Base-by-base conservation (phyloP, 116 monocot genomes). In the Trichopus zeylanicus region DNA sequence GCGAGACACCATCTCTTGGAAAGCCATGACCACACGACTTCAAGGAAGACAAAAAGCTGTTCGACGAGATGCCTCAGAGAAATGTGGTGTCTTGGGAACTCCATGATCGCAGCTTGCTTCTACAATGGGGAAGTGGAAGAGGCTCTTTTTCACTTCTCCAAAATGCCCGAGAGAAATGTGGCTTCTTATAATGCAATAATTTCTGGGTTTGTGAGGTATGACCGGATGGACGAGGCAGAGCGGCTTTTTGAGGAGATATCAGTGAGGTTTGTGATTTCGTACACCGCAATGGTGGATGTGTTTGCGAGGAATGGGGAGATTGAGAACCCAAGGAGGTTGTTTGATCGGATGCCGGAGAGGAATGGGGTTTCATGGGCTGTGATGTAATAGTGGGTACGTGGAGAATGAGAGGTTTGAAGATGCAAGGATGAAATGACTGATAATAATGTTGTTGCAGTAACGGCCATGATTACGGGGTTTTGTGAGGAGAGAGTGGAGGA, bases 111-210 rank as follows among this genome's bases (percentile, higher is more conserved):
- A 24, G 82, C 77, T 6, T 80, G 70, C 61, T 42, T 73, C 51
- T 60, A 58, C 24, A 75, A 75, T 63, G 49, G 60, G 54, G 19
- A 64, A 48, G 46, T 72, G 42, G 69, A 80, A 22, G 67, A 72
- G 37, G 74, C 82, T 37, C 59, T 85, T 46, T 27, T 25, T 25
- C 67, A 73, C 64, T 84, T 79, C 60, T 20, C 5, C 1, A 46
- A 31, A 31, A 85, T 85, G 89, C 88, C 85, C 4, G 38, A 32
- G n/a, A 71, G 75, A 31, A 93, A 80, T 38, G 64, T 78, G 3
- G 72, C 82, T 39, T 88, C 93, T 18, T 93, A 85, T 85, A 93
- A 93, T 39, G 81, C 79, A 5, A 85, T 93, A 82, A 46, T 93
- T 46, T 77, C 85, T 9, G 88, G 85, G 23, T 71, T 78, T 22